Conservation (phyloP, 2,329 filamentous ascomycete species). For the Emergomyces africanus region DNA sequence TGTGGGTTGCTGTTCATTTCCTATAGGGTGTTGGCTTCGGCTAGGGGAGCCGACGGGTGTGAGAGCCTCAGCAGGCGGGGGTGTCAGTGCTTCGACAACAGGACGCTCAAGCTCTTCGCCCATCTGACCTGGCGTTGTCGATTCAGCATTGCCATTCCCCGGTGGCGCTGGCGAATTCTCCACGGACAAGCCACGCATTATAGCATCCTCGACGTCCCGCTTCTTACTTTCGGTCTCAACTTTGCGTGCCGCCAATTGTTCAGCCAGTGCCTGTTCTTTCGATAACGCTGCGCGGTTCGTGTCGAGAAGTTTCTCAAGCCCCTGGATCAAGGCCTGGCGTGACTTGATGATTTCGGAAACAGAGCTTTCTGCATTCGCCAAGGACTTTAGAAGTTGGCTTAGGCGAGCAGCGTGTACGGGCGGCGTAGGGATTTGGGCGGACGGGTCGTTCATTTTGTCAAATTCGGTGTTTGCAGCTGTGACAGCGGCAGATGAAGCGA, state of each 20-base stretch:
- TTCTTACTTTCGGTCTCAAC: conserved; percentile 67
- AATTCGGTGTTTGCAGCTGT: conserved; percentile 69
- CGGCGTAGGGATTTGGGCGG: conserved; percentile 56
- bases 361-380: conserved; percentile 78
- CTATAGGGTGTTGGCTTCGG: conserved; percentile 8
- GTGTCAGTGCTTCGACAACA: conserved; percentile 74
- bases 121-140: conserved; percentile 6
- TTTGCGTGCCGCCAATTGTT: conserved; percentile 54
- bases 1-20: not conserved
- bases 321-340: conserved; percentile 61
- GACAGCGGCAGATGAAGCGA: conserved; percentile 53
- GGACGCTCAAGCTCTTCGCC: conserved; percentile 54
- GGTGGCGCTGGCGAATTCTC: conserved; percentile 40
- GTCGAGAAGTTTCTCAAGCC: conserved; percentile 69
- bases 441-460: conserved; percentile 65
- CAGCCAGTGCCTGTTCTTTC: conserved; percentile 54
- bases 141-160: conserved; percentile 17
- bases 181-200: conserved; percentile 68
- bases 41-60: conserved; percentile 40
- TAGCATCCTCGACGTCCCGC: conserved; percentile 76
- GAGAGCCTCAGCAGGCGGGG: conserved; percentile 51
- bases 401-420: conserved; percentile 87
- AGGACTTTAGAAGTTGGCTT: conserved; percentile 74
- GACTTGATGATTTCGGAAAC: conserved; percentile 84
- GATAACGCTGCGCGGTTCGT: conserved; percentile 57